phyloP scores from a whole-genome alignment of 2,329 filamentous ascomycete genomes.

The Orbilia quercus region DNA sequence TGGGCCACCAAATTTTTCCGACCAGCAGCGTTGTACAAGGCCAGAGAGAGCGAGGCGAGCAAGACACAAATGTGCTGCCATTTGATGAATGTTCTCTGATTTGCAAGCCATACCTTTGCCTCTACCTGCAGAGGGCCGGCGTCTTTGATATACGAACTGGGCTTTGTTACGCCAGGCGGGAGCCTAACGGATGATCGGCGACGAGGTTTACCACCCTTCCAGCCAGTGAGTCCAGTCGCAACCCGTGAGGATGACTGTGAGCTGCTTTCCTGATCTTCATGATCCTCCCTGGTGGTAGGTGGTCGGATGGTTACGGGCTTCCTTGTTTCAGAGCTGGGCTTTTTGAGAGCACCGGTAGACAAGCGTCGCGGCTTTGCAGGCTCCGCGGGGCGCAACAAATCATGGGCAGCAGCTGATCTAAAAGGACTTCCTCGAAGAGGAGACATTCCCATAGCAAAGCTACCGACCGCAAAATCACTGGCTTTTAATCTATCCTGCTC shows the following conservation, averaged over 20 bases:
- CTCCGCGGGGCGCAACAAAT: constrained; percentile 71
- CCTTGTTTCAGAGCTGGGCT: constrained; percentile 36
- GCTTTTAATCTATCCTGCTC: constrained; percentile 86
- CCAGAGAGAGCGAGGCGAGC: constrained; percentile 83
- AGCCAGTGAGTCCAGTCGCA: constrained; percentile 81
- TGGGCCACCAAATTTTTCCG: constrained; percentile 78
- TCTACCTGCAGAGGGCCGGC: constrained; percentile 90
- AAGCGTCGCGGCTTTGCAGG: constrained; percentile 69
- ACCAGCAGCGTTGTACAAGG: constrained; percentile 88
- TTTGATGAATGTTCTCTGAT: constrained; percentile 97
- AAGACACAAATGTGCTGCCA: constrained; percentile 96
- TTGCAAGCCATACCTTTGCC: constrained; percentile 98
- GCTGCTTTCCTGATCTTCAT: constrained; percentile 61
- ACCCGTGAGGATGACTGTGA: constrained; percentile 68
- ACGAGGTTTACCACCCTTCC: constrained; percentile 72
- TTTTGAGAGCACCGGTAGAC: constrained; percentile 63
- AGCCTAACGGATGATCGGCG: constrained; percentile 64
- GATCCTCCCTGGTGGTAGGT: constrained; percentile 61
- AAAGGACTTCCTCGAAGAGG: constrained; percentile 63
- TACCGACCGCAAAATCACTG: constrained; percentile 89
- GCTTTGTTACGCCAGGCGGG: constrained; percentile 88
- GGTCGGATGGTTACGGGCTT: constrained; percentile 12
- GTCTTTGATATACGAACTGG: constrained; percentile 92
- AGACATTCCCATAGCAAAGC: constrained; percentile 71
- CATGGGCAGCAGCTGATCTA: constrained; percentile 29